Percentiles rank a stretch among this genome's conserved stretches.
These are phyloP conservation scores for Candida andamanensis DNA, from an alignment of 805 yeast genomes.

Conservation along the genomic window DNA sequence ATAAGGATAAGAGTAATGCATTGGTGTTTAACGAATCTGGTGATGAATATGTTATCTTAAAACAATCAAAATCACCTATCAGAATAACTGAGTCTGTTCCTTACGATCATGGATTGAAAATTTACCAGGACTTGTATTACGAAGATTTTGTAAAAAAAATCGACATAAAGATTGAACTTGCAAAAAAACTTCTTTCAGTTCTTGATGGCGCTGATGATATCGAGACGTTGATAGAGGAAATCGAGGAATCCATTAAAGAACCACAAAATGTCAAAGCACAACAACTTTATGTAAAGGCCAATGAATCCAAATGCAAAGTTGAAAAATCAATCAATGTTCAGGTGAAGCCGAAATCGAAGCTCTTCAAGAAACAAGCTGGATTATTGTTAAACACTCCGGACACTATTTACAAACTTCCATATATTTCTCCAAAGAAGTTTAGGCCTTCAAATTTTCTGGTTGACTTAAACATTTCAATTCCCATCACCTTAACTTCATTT, in stretches of 20 bases:
- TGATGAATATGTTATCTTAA: slow-evolving; percentile 37
- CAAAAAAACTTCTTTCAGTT: slow-evolving; percentile 1
- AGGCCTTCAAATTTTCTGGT: background rate
- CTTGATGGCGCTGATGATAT: background rate
- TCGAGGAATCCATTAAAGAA: slow-evolving; percentile 3
- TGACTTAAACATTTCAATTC: slow-evolving; percentile 6
- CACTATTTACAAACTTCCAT: slow-evolving; percentile 14
- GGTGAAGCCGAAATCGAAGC: slow-evolving; percentile 9
- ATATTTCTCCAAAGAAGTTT: slow-evolving; percentile 14
- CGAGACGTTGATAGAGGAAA: slow-evolving; percentile 1
- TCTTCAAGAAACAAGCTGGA: background rate
- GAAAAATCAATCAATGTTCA: slow-evolving; percentile 6
- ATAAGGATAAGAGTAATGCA: slow-evolving; percentile 12
- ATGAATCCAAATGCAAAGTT: slow-evolving; percentile 4
- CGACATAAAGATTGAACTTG: slow-evolving; percentile 19
- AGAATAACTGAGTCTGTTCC: slow-evolving; percentile 18
- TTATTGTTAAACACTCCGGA: slow-evolving; percentile 15
- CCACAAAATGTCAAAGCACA: slow-evolving; percentile 11
- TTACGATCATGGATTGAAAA: slow-evolving; percentile 11
- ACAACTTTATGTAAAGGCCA: slow-evolving; percentile 17
- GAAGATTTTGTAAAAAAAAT: slow-evolving; percentile 21
- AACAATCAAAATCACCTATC: slow-evolving; percentile 18
- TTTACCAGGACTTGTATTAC: slow-evolving; percentile 18
- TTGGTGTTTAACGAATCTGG: slow-evolving; percentile 29
- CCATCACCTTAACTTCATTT: slow-evolving; percentile 3